Base-by-base conservation (phyloP, 2,329 filamentous ascomycete species). In the Diaporthe ampelina region DNA sequence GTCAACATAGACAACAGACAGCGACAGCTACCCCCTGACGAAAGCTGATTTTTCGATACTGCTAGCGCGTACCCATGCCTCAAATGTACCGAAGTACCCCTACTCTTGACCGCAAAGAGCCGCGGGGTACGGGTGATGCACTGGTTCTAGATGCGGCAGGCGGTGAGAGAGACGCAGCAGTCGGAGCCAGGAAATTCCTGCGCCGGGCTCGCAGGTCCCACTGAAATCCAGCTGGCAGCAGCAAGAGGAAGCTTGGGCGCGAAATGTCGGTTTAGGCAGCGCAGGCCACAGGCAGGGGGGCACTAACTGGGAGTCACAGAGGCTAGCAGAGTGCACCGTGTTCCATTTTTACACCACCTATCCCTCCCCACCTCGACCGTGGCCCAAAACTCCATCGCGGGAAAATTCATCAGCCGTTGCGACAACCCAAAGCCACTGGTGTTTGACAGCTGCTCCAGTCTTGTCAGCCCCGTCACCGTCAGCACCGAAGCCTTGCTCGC, bases 1-100 rank as follows among this genome's bases (percentile, higher is more conserved):
- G 63, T 73, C 70, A 75, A 57, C 58, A 70, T 37, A 26, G n/a
- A 73, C 52, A 26, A 63, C 52, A 50, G 26, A 56, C 37, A 57
- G 59, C 29, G 59, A 58, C 65, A 70, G 63, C 63, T 68, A n/a
- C 63, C 63, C 63, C 67, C 52, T 70, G 67, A 58, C 54, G 43
- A 26, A 21, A 72, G 73, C 73, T 74, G 73, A 74, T 72, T 74
- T 74, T 74, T 74, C 73, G 50, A 50, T 57, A 17, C 73, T 68
- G 69, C 73, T 58, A 72, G 70, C 73, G 70, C 72, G 73, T 73
- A 65, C 57, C 43, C 59, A 32, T 63, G 59, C 21, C 40, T 32
- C 59, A 4, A 19, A 48, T 59, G 68, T 58, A 70, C 54, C 45
- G 1, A 24, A 17, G 70, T 72, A 71, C 37, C 52, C 67, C 52